Base-by-base conservation (phyloP, 2,329 filamentous ascomycete genomes). In the Neocatenulostroma microsporum region DNA sequence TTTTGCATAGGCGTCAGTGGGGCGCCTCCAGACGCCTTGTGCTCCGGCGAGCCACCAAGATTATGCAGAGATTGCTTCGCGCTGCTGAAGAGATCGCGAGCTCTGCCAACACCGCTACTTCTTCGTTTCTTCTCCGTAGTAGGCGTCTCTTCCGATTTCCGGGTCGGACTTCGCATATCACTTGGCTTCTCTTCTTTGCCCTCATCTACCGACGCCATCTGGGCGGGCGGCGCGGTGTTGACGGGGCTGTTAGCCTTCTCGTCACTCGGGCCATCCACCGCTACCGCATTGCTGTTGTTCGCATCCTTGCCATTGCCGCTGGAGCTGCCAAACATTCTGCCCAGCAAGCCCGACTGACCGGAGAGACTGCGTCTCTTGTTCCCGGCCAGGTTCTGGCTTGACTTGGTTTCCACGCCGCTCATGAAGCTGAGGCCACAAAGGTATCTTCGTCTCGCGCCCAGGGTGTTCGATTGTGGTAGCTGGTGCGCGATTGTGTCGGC, bases 331-430 rank as follows among this genome's bases (percentile, higher is more conserved):
- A 96, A 96, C 86, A 96, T 94, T 70, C 88, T 91, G 79, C 88
- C 93, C 69, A 96, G 81, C 78, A 95, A 80, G 69, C 80, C 86
- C 82, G 87, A 86, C 70, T 88, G 82, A 62, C 79, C 81, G 80
- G 88, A 94, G 79, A 91, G 82, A 75, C 87, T 94, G 76, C 87
- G 83, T 61, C 86, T 82, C 78, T 93, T 94, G 67, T 78, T 88
- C 72, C 87, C 88, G 85, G 88, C 88, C 88, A 95, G 85, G 70
- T 88, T 93, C 73, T 46, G 49, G 49, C 45, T 49, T 33, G 49
- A 47, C 36, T 50, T 49, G 34, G 50, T 50, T 26, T 49, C 41
- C 26, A 40, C 44, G 30, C 43, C 47, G 48, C 56, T 58, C 56
- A 57, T 59, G 45, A 50, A 56, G 37, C 23, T 37, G 19, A 23